These are phyloP conservation scores for Bonia amplexicaulis DNA, from an alignment of 176 grass and related monocot genomes.

Conservation along the genomic window DNA sequence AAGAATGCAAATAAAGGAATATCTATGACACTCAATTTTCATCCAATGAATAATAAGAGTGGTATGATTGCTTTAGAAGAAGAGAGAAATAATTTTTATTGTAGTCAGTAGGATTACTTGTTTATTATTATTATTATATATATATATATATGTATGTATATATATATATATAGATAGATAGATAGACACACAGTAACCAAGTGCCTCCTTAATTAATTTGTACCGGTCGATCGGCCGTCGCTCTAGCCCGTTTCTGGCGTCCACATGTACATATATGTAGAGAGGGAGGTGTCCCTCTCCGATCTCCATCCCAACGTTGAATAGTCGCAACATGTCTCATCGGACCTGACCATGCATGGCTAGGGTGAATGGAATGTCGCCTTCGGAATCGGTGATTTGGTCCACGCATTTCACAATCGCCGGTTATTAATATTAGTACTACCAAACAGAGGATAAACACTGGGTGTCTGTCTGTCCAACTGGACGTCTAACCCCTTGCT, in stretches of 20 bases:
- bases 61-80: no score
- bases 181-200: no score
- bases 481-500: no score
- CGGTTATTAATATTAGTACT: not conserved
- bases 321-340: not conserved
- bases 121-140: no score
- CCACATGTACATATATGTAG: not conserved
- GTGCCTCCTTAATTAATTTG: not conserved
- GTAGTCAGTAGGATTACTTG: no score
- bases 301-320: not conserved
- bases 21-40: no score
- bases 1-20: no score
- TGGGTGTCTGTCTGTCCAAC: not conserved
- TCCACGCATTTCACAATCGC: not conserved
- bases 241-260: not conserved
- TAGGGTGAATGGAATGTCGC: not conserved
- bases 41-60: no score
- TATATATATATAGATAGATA: no score
- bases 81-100: no score
- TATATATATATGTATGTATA: no score
- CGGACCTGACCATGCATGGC: not conserved
- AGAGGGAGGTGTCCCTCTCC: not conserved
- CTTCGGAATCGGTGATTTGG: not conserved
- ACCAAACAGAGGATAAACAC: not conserved
- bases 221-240: not conserved